A percentile compares a stretch with the other conserved stretches of the same genome.
Evolutionary conservation across 1,284 basidiomycete species (phyloP).

Genomic region (Leccinum insigne): DNA sequence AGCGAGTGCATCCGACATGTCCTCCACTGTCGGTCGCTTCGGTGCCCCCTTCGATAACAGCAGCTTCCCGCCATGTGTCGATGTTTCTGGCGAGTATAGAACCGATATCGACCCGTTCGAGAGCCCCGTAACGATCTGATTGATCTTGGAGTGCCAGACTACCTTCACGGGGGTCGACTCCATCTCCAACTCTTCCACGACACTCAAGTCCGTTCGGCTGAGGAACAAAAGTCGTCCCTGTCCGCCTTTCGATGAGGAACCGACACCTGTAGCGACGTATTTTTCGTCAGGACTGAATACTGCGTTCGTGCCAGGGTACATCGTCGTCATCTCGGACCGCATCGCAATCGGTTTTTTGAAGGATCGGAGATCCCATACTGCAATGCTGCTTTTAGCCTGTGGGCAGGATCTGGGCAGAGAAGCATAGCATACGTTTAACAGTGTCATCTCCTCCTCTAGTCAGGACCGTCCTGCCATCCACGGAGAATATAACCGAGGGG

Average conservation of each 20-base stretch:
- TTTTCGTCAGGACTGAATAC: conserved; percentile 93
- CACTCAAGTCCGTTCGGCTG: conserved; percentile 64
- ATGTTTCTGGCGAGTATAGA: conserved; percentile 86
- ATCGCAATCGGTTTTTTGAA: conserved; percentile 85
- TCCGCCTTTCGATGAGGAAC: conserved; percentile 61
- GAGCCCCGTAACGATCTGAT: conserved; percentile 90
- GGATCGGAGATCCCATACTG: conserved; percentile 93
- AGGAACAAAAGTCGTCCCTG: conserved; percentile 78
- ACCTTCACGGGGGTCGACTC: conserved; percentile 85
- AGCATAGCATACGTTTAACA: conserved; percentile 76
- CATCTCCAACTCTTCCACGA: conserved; percentile 64
- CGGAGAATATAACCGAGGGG: conserved; percentile 81
- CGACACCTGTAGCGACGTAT: conserved; percentile 82
- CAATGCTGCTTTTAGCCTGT: conserved; percentile 9
- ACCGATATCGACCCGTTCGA: conserved; percentile 90
- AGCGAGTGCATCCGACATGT: conserved; percentile 82
- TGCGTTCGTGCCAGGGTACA: conserved; percentile 91
- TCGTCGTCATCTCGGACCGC: conserved; percentile 64
- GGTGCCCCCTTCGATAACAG: conserved; percentile 77
- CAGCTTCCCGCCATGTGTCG: conserved; percentile 90
- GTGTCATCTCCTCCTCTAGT: conserved; percentile 94
- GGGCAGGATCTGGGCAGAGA: background rate
- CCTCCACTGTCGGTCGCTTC: conserved; percentile 73
- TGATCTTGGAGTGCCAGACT: conserved; percentile 95
- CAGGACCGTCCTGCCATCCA: conserved; percentile 80